Evolutionary conservation across 2,329 filamentous ascomycete species (phyloP).

Genomic region (Periconia digitata): DNA sequence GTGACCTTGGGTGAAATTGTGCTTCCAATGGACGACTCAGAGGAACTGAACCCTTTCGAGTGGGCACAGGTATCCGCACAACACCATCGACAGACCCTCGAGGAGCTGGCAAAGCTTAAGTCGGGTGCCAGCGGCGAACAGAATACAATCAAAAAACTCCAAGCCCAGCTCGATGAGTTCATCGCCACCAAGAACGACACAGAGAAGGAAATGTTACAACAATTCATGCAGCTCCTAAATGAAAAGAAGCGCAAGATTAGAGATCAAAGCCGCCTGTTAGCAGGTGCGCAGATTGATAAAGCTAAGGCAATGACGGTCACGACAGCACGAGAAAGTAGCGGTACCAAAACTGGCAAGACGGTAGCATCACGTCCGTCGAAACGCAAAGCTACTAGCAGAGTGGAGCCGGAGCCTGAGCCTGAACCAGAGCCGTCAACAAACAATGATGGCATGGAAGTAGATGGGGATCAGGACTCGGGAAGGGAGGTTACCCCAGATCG

Average conservation of each 20-base stretch:
- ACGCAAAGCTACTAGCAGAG: slow-evolving; percentile 34
- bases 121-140: slow-evolving; percentile 54
- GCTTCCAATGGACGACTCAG: slow-evolving; percentile 57
- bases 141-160: slow-evolving; percentile 59
- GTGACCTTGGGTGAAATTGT: slow-evolving; percentile 66
- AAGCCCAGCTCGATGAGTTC: slow-evolving; percentile 66
- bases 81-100: slow-evolving; percentile 49
- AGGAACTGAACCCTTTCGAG: slow-evolving; percentile 66
- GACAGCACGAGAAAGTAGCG: slow-evolving; percentile 20
- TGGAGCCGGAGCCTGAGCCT: slow-evolving; percentile 19
- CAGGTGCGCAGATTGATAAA: slow-evolving; percentile 52
- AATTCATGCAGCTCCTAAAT: slow-evolving; percentile 71
- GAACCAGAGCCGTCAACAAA: slow-evolving; percentile 22
- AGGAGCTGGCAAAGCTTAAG: slow-evolving; percentile 48
- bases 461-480: slow-evolving; percentile 28
- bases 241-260: slow-evolving; percentile 80
- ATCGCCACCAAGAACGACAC: slow-evolving; percentile 66
- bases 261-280: slow-evolving; percentile 67
- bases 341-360: slow-evolving; percentile 32
- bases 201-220: slow-evolving; percentile 67
- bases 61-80: slow-evolving; percentile 67
- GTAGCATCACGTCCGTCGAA: slow-evolving; percentile 38
- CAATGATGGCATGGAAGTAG: slow-evolving; percentile 37
- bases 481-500: slow-evolving; percentile 37
- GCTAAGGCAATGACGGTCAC: slow-evolving; percentile 31